Evolutionary conservation across 2,329 filamentous ascomycete species (phyloP), one percentile per base, ranked within the genome.

Genomic region (Gremmenia infestans): DNA sequence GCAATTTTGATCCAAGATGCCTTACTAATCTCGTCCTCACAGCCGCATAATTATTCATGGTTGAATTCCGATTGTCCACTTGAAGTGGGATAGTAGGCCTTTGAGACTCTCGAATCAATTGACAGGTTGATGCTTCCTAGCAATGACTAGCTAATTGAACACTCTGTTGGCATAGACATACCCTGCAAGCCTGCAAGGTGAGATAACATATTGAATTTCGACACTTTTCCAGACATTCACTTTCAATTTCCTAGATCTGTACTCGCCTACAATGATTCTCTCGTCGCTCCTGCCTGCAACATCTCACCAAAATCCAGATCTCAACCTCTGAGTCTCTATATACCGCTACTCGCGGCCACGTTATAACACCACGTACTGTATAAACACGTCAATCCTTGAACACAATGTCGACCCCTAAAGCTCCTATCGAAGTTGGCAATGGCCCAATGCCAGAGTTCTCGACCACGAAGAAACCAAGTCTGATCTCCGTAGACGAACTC

Each of bases 401-500:
- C n/a, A 45, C 8, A 3, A 45, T 45, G 42, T 45, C 42, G 12
- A 5, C n/a, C 12, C 19, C 42, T 19, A 19, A 19, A 5, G 17
- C n/a, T 5, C 11, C 12, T 7, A 14, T 14, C 19, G 19, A 45
- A 45, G 19, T 23, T 22, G 42, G 3, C 9, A 32, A 9, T 32
- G 9, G 28, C 28, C 28, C 28, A 32, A 32, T 11, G 28, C 8
- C 28, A 32, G 28, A 32, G 9, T 32, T 32, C 37, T 3, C 37
- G 28, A 7, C 47, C 9, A 51, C 25, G 35, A 23, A n/a, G 32
- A 51, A 48, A 17, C 42, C 48, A 12, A 28, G 17, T 15, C 25
- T 48, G 17, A 23, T 50, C 9, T 52, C 53, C 9, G 12, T 17
- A 14, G 55, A 57, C 12, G 55, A 57, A n/a, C 39, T 57, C 6